Percentiles rank a stretch among this genome's conserved stretches.
Conservation (phyloP, 2,329 filamentous ascomycete species). For the Fusarium concolor region DNA sequence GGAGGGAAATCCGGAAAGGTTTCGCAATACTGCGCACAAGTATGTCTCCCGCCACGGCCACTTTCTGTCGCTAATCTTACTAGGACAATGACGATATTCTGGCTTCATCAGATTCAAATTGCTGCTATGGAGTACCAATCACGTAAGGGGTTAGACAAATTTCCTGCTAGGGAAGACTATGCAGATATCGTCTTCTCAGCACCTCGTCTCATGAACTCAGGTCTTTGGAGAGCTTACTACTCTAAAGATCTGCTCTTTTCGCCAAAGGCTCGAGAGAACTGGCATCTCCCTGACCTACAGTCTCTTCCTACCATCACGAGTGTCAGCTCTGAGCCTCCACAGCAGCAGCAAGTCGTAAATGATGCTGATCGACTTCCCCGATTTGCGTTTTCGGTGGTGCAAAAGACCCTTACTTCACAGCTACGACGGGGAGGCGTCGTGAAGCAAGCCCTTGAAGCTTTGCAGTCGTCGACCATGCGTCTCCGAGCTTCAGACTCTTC, state of each 20-base stretch:
- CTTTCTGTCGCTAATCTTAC: background rate
- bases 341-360: accelerated
- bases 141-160: conserved; percentile 1
- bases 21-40: conserved; percentile 52
- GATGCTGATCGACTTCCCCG: conserved; percentile 41
- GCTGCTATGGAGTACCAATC: conserved; percentile 46
- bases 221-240: conserved; percentile 50
- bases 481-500: conserved; percentile 26
- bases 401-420: conserved; percentile 37
- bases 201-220: conserved; percentile 47
- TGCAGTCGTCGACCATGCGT: conserved; percentile 45
- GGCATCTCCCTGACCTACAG: conserved; percentile 49
- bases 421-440: conserved; percentile 44
- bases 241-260: conserved; percentile 50
- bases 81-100: conserved; percentile 52
- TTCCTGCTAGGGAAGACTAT: conserved; percentile 39
- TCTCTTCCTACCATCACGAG: conserved; percentile 41
- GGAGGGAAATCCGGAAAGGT: conserved; percentile 44
- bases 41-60: conserved; percentile 19
- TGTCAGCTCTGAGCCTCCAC: background rate
- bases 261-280: conserved; percentile 43
- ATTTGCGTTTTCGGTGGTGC: conserved; percentile 49
- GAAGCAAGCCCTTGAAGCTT: conserved; percentile 40
- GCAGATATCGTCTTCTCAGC: conserved; percentile 41
- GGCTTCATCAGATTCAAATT: conserved; percentile 50